Evolutionary conservation across 2,329 filamentous ascomycete genomes (phyloP), one percentile per base, ranked within the genome.

Genomic region (Talaromyces sp.): DNA sequence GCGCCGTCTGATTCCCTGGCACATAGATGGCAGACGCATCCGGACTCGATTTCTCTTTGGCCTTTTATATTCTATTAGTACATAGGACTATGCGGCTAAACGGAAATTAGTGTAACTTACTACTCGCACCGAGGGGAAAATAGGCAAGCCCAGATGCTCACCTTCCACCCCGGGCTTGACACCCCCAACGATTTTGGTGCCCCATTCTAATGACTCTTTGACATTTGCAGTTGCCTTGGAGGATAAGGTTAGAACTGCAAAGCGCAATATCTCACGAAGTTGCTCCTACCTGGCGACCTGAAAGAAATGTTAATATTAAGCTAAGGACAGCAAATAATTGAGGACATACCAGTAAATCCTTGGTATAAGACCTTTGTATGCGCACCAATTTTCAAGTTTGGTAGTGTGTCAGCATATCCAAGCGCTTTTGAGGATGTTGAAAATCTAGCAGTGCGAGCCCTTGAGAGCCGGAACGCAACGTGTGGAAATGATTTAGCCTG

Each of bases 1-100:
- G 82, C 0, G 88, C 83, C 1, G 90, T 91, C 68, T 90, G 86
- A 66, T 88, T 85, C n/a, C 90, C 90, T 1, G 90, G 88, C 2
- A 93, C 91, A 70, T 92, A 93, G 64, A 94, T 90, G 4, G 88
- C 90, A 1, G 90, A 92, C 4, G 90, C 91, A 77, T 93, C 87
- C 2, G 91, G 90, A 70, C 88, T 90, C 43, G 92, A 78, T 70
- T 85, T 81, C 69, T 89, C 85, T 79, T 90, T 87, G 7, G 91
- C 91, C 82, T 86, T 60, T n/a, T 14, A 48, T 24, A 45, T 56
- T 8, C 37, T 19, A 10, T 63, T 13, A 63, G 24, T 45, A 37
- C n/a, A 11, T 37, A 10, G n/a, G 13, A 19, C 8, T 31, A 19
- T 45, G 19, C 27, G 9, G 13, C 3, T 5, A n/a, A 13, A 33